phyloP scores from a whole-genome alignment of 2,329 filamentous ascomycete genomes.

The Raffaelea arxii region DNA sequence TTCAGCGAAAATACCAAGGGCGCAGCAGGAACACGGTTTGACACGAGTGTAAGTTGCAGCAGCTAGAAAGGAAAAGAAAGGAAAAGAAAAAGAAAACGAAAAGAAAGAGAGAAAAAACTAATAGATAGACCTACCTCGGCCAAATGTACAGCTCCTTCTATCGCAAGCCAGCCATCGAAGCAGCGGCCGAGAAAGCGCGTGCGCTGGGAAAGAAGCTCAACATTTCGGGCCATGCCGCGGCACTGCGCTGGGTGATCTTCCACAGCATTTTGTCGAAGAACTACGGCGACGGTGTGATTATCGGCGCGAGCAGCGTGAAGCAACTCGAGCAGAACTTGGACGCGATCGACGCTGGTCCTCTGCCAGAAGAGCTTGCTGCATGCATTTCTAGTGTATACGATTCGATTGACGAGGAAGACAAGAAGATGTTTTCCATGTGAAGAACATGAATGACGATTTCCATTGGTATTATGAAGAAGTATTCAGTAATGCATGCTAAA shows the following conservation, averaged over 20 bases:
- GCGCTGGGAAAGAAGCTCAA: conserved; percentile 20
- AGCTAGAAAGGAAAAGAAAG: too few species aligned
- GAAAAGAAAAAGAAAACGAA: background rate
- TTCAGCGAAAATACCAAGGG: conserved; percentile 13
- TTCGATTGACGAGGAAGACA: conserved; percentile 2
- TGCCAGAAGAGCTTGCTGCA: conserved; percentile 24
- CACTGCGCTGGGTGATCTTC: conserved; percentile 29
- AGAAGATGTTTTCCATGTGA: background rate
- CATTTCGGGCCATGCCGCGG: conserved; percentile 28
- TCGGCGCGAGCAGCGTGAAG: conserved; percentile 21
- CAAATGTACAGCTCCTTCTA: conserved; percentile 18
- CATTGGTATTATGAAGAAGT: background rate
- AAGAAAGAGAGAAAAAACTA: background rate
- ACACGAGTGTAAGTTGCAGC: background rate
- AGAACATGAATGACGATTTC: background rate
- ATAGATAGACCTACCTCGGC: conserved; percentile 9
- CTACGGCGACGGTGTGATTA: conserved; percentile 24
- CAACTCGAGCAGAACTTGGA: conserved; percentile 26
- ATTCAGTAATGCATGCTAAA: background rate
- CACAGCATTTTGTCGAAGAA: conserved; percentile 22
- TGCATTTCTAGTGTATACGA: conserved; percentile 4
- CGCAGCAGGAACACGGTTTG: background rate
- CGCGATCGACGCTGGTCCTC: conserved; percentile 25
- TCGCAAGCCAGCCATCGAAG: conserved; percentile 17
- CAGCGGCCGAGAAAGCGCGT: conserved; percentile 17